Evolutionary conservation across 75 land plant genomes (phyloP).

Genomic region (Sequoiadendron giganteum): DNA sequence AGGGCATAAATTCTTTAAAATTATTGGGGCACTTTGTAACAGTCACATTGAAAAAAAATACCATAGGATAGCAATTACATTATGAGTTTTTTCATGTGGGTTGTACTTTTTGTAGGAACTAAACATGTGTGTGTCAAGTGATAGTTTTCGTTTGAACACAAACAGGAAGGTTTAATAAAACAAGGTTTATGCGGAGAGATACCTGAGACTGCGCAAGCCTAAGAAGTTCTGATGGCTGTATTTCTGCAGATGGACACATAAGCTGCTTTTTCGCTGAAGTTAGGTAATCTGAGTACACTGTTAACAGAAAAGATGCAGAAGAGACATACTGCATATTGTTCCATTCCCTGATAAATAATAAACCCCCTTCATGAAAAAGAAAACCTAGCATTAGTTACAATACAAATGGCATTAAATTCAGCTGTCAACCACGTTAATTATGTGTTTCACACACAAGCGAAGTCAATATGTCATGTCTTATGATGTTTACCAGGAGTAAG

Average conservation of each 20-base stretch:
- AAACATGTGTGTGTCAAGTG: not conserved
- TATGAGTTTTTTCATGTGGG: not conserved
- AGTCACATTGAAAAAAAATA: not conserved
- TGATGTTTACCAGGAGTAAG: conserved; percentile 48
- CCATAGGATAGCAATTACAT: not conserved
- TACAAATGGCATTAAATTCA: not conserved
- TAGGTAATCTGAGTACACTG: conserved; percentile 70
- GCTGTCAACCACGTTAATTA: not conserved
- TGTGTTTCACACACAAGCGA: not conserved
- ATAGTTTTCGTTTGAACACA: not conserved
- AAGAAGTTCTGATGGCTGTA: conserved; percentile 28
- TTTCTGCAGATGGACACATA: conserved; percentile 15
- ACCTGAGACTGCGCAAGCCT: conserved; percentile 42
- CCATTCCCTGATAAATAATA: conserved; percentile 71
- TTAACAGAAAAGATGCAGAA: conserved; percentile 65
- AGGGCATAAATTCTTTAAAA: not conserved
- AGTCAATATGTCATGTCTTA: not conserved
- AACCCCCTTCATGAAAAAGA: conserved; percentile 46
- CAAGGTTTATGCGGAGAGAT: not conserved
- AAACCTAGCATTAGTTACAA: not conserved
- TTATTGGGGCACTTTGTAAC: not conserved
- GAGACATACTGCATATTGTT: conserved; percentile 96
- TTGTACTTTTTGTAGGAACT: not conserved
- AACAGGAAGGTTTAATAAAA: not conserved
- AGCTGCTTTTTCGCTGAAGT: conserved; percentile 18